phyloP scores from a whole-genome alignment of 345 rosid species.

The Litchi chinensis region DNA sequence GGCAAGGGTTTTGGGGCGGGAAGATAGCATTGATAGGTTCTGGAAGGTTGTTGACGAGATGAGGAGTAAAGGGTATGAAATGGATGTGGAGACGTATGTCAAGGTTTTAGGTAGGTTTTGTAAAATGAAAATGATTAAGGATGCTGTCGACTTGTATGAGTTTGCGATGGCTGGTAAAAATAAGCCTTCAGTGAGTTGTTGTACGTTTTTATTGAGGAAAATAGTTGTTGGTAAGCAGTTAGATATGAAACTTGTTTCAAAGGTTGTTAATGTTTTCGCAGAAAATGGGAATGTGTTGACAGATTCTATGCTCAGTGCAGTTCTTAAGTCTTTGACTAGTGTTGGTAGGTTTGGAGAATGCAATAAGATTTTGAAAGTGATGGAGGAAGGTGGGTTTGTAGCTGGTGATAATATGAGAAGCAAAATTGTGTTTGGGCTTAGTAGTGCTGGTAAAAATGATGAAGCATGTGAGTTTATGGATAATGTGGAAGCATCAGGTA shows the following conservation, averaged over 20 bases:
- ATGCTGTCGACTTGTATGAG: conserved; percentile 75
- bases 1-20: conserved; percentile 74
- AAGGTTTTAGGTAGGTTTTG: conserved; percentile 56
- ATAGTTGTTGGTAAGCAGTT: conserved; percentile 56
- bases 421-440: conserved; percentile 57
- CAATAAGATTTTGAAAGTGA: conserved; percentile 60
- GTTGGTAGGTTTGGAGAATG: conserved; percentile 60
- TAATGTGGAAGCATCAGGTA: conserved; percentile 53
- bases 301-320: conserved; percentile 57
- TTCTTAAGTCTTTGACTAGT: conserved; percentile 68
- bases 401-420: conserved; percentile 49
- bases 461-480: conserved; percentile 52
- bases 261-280: conserved; percentile 56
- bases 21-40: conserved; percentile 76
- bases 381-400: conserved; percentile 62
- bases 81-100: conserved; percentile 64
- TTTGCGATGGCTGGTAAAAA: conserved; percentile 64
- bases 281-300: conserved; percentile 59
- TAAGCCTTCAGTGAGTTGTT: conserved; percentile 56
- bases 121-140: conserved; percentile 67
- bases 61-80: conserved; percentile 57
- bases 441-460: conserved; percentile 58
- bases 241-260: conserved; percentile 67
- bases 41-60: conserved; percentile 75
- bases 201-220: conserved; percentile 66